Percentiles rank a stretch among this genome's conserved stretches.
Conservation (phyloP, 2,329 filamentous ascomycete genomes). For the Blastomyces parvus region DNA sequence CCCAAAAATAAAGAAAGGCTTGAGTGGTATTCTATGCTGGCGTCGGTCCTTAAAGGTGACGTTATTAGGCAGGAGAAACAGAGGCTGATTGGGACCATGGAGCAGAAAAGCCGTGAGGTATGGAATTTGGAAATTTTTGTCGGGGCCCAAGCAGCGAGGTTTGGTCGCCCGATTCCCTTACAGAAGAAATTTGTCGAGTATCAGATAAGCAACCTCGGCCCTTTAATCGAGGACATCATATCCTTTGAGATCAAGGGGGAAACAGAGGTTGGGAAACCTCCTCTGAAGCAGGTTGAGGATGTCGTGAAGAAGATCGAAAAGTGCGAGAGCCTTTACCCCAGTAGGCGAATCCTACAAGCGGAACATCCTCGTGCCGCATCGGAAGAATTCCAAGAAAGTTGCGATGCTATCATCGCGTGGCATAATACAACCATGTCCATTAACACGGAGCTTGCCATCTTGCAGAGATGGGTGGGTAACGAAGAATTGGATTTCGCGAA, state of each 20-base stretch:
- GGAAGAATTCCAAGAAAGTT: slow-evolving; percentile 67
- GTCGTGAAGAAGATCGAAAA: slow-evolving; percentile 85
- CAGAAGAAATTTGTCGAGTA: slow-evolving; percentile 86
- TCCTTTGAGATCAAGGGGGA: slow-evolving; percentile 91
- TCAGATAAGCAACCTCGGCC: slow-evolving; percentile 61
- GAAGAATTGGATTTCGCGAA: slow-evolving; percentile 85
- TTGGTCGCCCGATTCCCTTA: slow-evolving; percentile 71
- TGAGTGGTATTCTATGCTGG: slow-evolving; percentile 97
- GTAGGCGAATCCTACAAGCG: slow-evolving; percentile 60
- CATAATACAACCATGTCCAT: slow-evolving; percentile 95
- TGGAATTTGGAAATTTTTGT: slow-evolving; percentile 71
- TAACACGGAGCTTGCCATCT: slow-evolving; percentile 81
- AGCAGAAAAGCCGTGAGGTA: slow-evolving; percentile 62
- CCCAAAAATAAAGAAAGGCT: slow-evolving; percentile 79
- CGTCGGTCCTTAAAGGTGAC: slow-evolving; percentile 89
- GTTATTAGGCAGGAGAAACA: slow-evolving; percentile 98
- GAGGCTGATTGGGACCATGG: slow-evolving; percentile 70
- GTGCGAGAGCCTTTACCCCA: slow-evolving; percentile 76
- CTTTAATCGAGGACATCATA: slow-evolving; percentile 75
- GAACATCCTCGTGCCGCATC: slow-evolving; percentile 71
- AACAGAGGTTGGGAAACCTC: slow-evolving; percentile 79
- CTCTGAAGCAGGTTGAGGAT: slow-evolving; percentile 79
- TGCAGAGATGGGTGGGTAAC: slow-evolving; percentile 96
- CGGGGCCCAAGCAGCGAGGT: slow-evolving; percentile 72
- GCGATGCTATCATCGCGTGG: slow-evolving; percentile 86